Base-by-base conservation (phyloP, 345 rosid species). In the Hypericum androsaemum region DNA sequence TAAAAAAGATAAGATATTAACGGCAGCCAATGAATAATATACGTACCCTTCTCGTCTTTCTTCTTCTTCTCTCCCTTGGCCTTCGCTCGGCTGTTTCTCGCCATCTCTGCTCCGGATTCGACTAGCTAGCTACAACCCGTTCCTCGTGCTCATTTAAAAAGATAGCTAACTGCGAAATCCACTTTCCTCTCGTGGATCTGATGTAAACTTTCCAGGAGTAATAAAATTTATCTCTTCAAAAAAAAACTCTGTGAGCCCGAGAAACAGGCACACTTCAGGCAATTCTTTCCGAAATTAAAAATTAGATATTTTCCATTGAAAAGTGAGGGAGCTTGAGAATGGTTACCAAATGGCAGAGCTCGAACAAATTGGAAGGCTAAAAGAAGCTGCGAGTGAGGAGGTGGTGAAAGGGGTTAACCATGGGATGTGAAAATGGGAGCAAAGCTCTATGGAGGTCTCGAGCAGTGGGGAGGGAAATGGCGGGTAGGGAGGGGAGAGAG, bases 21-120 rank as follows among this genome's bases (percentile, higher is more conserved):
- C 32, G 32, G 4, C 32, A 49, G 47, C 38, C 12, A 15, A 48
- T 12, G 17, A 10, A 17, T 37, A 3, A 37, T 39, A 47, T 17
- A 11, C 14, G 22, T 76, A 88, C 98, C 84, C 69, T 88, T 92
- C 59, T 92, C 98, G 59, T 85, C 98, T 59, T 88, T 92, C 79
- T 92, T 92, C 88, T 83, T 92, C 90, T 85, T 92, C 12, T 92
- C 98, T 56, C 86, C 89, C 64, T 78, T 92, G 32, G 89, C 71
- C 71, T 88, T 92, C 46, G 95, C 82, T 39, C 95, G 88, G 64
- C 68, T 85, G 95, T 83, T 88, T 78, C 77, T 83, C 36, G 96
- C 94, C 98, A 92, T 92, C 79, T 64, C 54, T 51, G 52, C 52
- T 47, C 10, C 12, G 15, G 15, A 6, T 16, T 7, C 14, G 2